Evolutionary conservation across 768 basidiomycete species (phyloP).

Genomic region (Asterophora lycoperdoides): DNA sequence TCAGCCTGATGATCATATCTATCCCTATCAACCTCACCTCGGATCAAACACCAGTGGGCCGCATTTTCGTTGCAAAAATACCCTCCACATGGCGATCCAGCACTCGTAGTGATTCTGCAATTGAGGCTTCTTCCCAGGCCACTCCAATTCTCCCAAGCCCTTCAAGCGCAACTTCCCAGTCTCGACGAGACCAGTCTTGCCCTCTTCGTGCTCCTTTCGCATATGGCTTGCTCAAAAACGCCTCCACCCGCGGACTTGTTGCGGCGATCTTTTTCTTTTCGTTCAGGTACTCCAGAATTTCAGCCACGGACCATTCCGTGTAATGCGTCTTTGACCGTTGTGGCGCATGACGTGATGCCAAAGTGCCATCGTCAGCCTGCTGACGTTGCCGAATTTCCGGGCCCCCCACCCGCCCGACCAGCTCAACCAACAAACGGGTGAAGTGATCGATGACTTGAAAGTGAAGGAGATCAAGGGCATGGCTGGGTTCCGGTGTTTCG

Average conservation of each 20-base stretch:
- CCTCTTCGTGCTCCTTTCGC: conserved; percentile 57
- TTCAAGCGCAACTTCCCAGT: conserved; percentile 55
- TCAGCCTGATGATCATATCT: no score
- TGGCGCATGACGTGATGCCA: conserved; percentile 56
- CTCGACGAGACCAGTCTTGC: conserved; percentile 66
- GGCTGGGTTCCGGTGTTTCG: conserved; percentile 40
- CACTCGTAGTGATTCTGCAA: conserved; percentile 45
- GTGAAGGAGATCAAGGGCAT: conserved; percentile 65
- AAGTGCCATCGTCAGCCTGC: conserved; percentile 28
- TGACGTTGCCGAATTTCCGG: conserved; percentile 34
- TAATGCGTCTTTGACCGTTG: conserved; percentile 38
- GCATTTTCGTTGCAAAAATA: conserved; percentile 45
- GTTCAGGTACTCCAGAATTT: conserved; percentile 56
- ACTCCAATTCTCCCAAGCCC: conserved; percentile 45
- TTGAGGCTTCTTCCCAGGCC: conserved; percentile 49
- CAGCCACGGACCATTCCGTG: conserved; percentile 47
- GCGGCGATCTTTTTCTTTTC: conserved; percentile 29
- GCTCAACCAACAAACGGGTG: conserved; percentile 51
- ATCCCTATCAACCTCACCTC: background rate
- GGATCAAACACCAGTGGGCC: conserved; percentile 29
- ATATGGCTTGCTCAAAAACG: conserved; percentile 50
- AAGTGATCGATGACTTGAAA: conserved; percentile 69
- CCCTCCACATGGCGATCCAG: conserved; percentile 44
- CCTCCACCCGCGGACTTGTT: conserved; percentile 43
- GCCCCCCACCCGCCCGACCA: conserved; percentile 53